Evolutionary conservation across 768 basidiomycete species (phyloP), one percentile per base, ranked within the genome.

Genomic region (Xerocomellus dryophilus): DNA sequence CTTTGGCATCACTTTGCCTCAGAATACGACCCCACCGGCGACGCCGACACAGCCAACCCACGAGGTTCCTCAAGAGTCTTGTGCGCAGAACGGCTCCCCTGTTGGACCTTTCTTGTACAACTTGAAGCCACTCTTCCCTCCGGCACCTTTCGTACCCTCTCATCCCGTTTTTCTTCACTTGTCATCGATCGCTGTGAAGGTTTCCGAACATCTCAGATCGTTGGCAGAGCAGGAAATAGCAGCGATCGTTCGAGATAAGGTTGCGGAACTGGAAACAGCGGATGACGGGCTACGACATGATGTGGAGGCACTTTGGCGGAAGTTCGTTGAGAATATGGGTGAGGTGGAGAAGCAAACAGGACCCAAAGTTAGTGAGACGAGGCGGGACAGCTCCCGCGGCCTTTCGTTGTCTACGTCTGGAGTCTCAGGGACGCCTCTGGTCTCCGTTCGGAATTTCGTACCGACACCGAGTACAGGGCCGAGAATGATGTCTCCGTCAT

Each of bases 71-170:
- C 50, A 66, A 68, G 61, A 59, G 5, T 43, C 57, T 32, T n/a
- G 1, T 39, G 59, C 72, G 10, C 66, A 69, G 43, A 56, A 66
- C 27, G 50, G 11, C 40, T 7, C 48, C 27, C 62, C 71, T 17
- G 56, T 61, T 5, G 61, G 57, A 18, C 63, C 71, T 42, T 77
- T 78, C 66, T 73, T 91, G 41, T 78, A 81, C 36, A 69, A 76
- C 52, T 60, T 87, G 57, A 77, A 78, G 36, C 78, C 85, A 6
- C 70, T 91, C 36, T 86, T 90, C 66, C 81, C 83, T 25, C 88
- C 88, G 17, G 81, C 85, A 20, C 89, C 90, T 17, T 91, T 88
- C 69, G 81, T 85, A 0, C 85, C 90, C 7, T 82, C 85, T 17
- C 86, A 92, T 60, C 82, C 83, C 7, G 80, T 83, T 39, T 92